Evolutionary conservation across 1,139 yeast species (phyloP).

Genomic region (Suhomyces bolitotheri): DNA sequence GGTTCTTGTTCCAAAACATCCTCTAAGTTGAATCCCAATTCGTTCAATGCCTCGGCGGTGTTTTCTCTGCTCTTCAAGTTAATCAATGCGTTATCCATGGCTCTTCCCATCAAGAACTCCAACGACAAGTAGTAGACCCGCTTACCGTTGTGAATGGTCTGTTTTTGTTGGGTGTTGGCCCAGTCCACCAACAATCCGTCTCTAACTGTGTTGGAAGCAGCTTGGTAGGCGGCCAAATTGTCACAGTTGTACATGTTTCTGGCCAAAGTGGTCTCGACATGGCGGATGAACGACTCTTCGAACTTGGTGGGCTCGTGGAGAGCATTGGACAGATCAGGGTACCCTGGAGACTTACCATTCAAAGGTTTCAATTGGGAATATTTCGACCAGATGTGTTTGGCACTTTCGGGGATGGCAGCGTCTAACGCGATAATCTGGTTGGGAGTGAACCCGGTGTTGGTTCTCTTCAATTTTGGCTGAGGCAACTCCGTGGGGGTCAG

Average conservation of each 20-base stretch:
- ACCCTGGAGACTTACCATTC: slow-evolving; percentile 25
- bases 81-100: slow-evolving; percentile 90
- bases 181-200: slow-evolving; percentile 83
- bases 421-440: slow-evolving; percentile 84
- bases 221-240: slow-evolving; percentile 88
- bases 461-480: slow-evolving; percentile 55
- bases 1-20: slow-evolving; percentile 85
- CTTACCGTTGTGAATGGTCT: slow-evolving; percentile 81
- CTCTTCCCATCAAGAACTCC: slow-evolving; percentile 94
- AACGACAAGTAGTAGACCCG: slow-evolving; percentile 84
- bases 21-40: slow-evolving; percentile 84
- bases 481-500: slow-evolving; percentile 46
- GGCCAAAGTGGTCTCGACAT: slow-evolving; percentile 87
- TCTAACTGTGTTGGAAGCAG: slow-evolving; percentile 75
- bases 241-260: slow-evolving; percentile 91
- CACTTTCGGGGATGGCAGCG: slow-evolving; percentile 74
- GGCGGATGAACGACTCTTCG: slow-evolving; percentile 71
- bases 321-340: slow-evolving; percentile 28
- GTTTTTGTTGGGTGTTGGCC: slow-evolving; percentile 91
- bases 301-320: slow-evolving; percentile 48
- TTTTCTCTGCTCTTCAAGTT: slow-evolving; percentile 60
- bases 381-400: slow-evolving; percentile 76
- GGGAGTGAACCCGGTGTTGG: slow-evolving; percentile 89
- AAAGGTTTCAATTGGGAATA: slow-evolving; percentile 44
- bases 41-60: slow-evolving; percentile 58